Percentiles rank a stretch among this genome's conserved stretches.
Evolutionary conservation across 2,329 filamentous ascomycete species (phyloP).

Genomic region (Cytospora paraplurivora): DNA sequence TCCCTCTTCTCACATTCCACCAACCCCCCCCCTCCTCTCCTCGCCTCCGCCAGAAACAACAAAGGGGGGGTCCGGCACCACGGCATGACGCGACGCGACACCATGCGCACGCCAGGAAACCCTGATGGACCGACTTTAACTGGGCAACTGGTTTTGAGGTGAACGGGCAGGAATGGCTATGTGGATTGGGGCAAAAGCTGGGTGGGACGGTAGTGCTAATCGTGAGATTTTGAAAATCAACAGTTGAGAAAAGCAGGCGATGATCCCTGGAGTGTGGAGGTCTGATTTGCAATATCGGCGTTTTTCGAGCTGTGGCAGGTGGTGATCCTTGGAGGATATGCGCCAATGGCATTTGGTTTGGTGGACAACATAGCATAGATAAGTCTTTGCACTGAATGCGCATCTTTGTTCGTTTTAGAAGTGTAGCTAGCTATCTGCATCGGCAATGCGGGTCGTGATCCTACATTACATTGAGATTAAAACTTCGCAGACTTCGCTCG

Average conservation of each 20-base stretch:
- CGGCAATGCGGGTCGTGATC: not conserved
- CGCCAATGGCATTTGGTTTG: not conserved
- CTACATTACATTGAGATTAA: not conserved
- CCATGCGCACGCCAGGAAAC: not conserved
- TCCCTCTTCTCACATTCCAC: too few relatives aligned
- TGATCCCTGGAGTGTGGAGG: not conserved
- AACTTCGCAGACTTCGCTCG: not conserved
- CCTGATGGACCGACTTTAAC: not conserved
- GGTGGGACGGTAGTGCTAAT: not conserved
- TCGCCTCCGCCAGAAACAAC: not conserved
- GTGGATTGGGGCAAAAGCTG: not conserved
- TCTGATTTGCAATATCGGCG: conserved; percentile 14
- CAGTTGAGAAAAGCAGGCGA: conserved; percentile 17
- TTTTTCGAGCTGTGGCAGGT: conserved; percentile 6
- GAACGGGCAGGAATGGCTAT: not conserved
- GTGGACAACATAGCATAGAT: conserved; percentile 7
- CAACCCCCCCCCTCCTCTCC: not conserved
- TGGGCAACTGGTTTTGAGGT: not conserved
- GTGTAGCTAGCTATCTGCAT: not conserved
- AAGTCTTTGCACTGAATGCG: conserved; percentile 3
- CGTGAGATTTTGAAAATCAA: not conserved
- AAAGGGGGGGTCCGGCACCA: not conserved
- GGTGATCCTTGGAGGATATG: not conserved
- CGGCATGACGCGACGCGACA: not conserved
- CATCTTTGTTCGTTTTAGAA: not conserved